Evolutionary conservation across 1,139 yeast genomes (phyloP), one percentile per base, ranked within the genome.

Genomic region (Magnusiomyces sp.): DNA sequence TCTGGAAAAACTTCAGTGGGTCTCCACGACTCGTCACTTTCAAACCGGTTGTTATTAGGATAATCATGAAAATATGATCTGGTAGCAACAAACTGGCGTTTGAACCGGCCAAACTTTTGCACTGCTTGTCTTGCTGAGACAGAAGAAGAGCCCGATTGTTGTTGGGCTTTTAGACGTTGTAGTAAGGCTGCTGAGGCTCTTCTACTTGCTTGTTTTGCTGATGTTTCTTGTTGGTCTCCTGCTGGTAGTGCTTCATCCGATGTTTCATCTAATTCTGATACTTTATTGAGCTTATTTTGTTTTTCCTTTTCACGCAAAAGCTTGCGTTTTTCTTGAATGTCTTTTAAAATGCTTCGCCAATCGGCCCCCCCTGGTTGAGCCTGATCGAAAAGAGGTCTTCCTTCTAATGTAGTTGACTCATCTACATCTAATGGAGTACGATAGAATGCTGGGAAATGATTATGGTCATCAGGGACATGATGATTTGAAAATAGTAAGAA

Each of bases 11-110:
- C 49, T 17, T 58, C 59, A 9, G 62, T 60, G 1, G 66, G 62
- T 19, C 67, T 50, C 67, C 67, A 63, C 1, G 59, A 54, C 43
- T 63, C 66, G 36, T 58, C 62, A 7, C 63, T 56, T 11, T 59
- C 59, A 37, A 56, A 61, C 32, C 67, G 50, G 39, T 61, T 59
- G 19, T 60, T 57, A 23, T 61, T 63, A 3, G 65, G 62, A 41
- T 56, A 58, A 2, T 59, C 56, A 45, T 62, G 63, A 52, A 57
- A 62, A 47, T 50, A 62, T 2, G 64, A 53, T 40, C 61, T 60
- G 17, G 59, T 61, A 1, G 43, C 36, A 6, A 38, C 13, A 19
- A 31, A 34, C 32, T 50, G 48, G 10, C 44, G 34, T 14, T 37
- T 38, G 36, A 46, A 36, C 19, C 47, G 20, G 2, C 52, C 52